phyloP scores from a whole-genome alignment of 208 protist species.

The Wallacemonas collosoma region DNA sequence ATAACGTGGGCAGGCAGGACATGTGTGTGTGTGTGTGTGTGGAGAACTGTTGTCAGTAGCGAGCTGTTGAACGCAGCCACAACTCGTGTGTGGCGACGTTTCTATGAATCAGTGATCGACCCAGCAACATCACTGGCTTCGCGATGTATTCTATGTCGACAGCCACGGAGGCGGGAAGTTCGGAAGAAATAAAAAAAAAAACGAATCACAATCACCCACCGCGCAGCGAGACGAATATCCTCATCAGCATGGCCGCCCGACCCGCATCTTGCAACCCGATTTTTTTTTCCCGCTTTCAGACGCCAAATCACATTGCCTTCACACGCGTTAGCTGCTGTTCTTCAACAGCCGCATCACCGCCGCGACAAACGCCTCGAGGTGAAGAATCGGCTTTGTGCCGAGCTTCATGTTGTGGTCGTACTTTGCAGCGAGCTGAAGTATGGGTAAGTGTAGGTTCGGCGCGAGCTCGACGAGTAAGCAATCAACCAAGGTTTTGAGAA shows the following conservation, averaged over 20 bases:
- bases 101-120: no score
- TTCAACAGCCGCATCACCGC: conserved; percentile 89
- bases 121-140: neutral
- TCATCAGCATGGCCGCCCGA: no score
- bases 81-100: no score
- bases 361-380: conserved; percentile 98
- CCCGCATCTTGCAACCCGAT: neutral
- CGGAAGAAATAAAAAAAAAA: no score
- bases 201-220: no score
- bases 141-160: neutral
- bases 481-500: conserved; percentile 90
- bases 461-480: conserved; percentile 82
- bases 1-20: no score
- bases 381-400: conserved; percentile 97
- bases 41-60: no score
- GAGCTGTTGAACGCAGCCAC: no score
- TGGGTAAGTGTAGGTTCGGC: conserved; percentile 60
- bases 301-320: neutral
- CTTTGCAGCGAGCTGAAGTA: conserved; percentile 92
- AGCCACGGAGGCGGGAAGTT: no score
- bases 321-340: conserved; percentile 7
- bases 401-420: conserved; percentile 97
- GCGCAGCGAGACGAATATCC: no score
- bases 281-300: neutral
- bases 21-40: no score